phyloP scores from a whole-genome alignment of 148 eudicot genomes.

The Suaeda aralocaspica region DNA sequence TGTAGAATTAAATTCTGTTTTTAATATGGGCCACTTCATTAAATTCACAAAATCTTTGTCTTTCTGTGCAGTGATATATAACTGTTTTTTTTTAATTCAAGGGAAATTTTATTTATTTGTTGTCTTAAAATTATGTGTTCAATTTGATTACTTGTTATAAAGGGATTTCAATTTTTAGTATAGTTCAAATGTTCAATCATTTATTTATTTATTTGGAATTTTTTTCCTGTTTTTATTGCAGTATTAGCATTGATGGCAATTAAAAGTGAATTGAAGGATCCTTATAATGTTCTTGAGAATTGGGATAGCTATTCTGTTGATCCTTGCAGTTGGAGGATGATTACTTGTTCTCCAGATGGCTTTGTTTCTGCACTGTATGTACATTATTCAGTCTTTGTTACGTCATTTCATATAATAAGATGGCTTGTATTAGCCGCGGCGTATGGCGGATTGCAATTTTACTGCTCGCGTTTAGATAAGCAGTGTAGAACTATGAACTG shows the following conservation, averaged over 20 bases:
- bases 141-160: neutral
- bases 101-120: neutral
- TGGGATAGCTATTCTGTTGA: conserved; percentile 84
- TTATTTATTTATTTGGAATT: neutral
- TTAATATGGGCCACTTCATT: conserved; percentile 24
- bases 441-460: too few species aligned
- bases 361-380: conserved; percentile 77
- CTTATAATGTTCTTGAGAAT: conserved; percentile 64
- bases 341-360: conserved; percentile 64
- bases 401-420: neutral
- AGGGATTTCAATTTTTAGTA: neutral
- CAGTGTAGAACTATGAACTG: neutral
- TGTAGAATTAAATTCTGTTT: conserved; percentile 24
- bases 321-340: conserved; percentile 97
- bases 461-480: too few species aligned
- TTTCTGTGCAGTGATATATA: conserved; percentile 1
- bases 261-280: conserved; percentile 57
- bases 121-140: neutral
- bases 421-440: neutral
- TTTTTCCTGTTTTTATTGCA: conserved; percentile 31
- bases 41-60: conserved; percentile 9
- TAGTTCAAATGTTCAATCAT: neutral
- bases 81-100: neutral
- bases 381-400: neutral
- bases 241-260: conserved; percentile 82